A percentile compares a stretch with the other conserved stretches of the same genome.
phyloP scores from a whole-genome alignment of 192 early-diverging fungal species.

The Coemansia furcata region DNA sequence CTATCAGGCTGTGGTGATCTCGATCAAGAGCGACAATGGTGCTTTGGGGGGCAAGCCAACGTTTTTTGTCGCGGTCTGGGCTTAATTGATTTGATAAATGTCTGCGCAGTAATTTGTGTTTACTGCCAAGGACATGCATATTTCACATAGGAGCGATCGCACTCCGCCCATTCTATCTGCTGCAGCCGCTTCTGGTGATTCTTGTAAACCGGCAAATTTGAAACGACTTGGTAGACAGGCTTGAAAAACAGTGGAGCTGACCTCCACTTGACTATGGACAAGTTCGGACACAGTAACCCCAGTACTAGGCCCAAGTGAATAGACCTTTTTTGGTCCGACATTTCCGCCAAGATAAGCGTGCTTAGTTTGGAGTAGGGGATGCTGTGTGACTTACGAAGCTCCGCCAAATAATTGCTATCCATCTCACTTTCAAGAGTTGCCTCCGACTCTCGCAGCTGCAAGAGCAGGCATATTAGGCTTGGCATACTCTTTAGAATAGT shows the following conservation, averaged over 20 bases:
- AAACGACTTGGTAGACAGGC: not conserved
- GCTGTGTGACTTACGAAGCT: not conserved
- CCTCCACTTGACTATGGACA: not conserved
- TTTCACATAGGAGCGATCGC: not conserved
- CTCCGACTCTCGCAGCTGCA: not conserved
- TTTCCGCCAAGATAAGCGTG: not conserved
- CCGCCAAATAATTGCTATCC: not conserved
- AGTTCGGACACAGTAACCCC: not conserved
- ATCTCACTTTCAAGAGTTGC: not conserved
- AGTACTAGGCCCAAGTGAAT: not conserved
- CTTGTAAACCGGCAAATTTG: not conserved
- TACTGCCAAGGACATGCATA: not conserved
- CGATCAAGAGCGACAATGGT: not conserved
- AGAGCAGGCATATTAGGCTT: not conserved
- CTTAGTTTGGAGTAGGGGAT: not conserved
- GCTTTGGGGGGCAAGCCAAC: not conserved
- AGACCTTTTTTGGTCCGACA: not conserved
- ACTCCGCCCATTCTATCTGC: not conserved
- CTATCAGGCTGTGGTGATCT: constrained; percentile 1
- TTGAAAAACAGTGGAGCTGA: not conserved
- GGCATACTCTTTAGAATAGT: not conserved
- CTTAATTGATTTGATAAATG: not conserved
- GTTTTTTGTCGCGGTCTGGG: not conserved
- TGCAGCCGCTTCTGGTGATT: not conserved
- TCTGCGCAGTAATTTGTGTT: not conserved